These are phyloP conservation scores for Phytophthora hibernalis DNA, from an alignment of 352 stramenopile species.

Conservation along the genomic window DNA sequence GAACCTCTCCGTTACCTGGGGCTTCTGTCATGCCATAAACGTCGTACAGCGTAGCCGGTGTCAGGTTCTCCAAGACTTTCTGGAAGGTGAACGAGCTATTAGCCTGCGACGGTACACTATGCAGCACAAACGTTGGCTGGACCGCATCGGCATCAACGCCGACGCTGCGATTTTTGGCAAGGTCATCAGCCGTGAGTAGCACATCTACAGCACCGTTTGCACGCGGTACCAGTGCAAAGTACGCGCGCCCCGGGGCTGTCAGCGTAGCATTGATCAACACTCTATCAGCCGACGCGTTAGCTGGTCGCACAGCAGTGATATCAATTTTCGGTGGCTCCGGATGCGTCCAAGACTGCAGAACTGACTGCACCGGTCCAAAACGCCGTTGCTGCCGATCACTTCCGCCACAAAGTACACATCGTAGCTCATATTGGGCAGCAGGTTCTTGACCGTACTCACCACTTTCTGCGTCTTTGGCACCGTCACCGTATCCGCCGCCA, in stretches of 20 bases:
- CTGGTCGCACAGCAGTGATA: conserved; percentile 18
- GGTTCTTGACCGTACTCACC: conserved; percentile 45
- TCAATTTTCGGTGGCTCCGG: conserved; percentile 51
- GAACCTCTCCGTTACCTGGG: conserved; percentile 53
- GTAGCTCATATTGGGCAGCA: conserved; percentile 74
- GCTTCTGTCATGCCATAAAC: conserved; percentile 66
- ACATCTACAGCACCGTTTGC: background rate
- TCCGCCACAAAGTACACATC: conserved; percentile 87
- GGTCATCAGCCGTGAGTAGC: conserved; percentile 27
- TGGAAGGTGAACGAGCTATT: conserved; percentile 34
- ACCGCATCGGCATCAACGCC: conserved; percentile 3
- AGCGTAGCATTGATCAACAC: conserved; percentile 46
- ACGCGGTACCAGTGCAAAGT: conserved; percentile 60
- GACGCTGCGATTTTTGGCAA: conserved; percentile 39
- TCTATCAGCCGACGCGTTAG: conserved; percentile 47
- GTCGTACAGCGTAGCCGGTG: conserved; percentile 66
- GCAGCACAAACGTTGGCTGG: conserved; percentile 37
- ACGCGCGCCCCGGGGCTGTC: conserved; percentile 48
- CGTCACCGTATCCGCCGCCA: conserved; percentile 51
- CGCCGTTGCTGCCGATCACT: conserved; percentile 78
- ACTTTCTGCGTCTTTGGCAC: conserved; percentile 62
- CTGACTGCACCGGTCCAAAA: conserved; percentile 78
- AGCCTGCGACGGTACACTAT: conserved; percentile 31
- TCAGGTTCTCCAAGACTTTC: conserved; percentile 38
- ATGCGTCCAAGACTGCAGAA: conserved; percentile 65